A percentile compares a stretch with the other conserved stretches of the same genome.
These are phyloP conservation scores for Rhodomyrtus tomentosa DNA, from an alignment of 345 rosid species.

Conservation along the genomic window DNA sequence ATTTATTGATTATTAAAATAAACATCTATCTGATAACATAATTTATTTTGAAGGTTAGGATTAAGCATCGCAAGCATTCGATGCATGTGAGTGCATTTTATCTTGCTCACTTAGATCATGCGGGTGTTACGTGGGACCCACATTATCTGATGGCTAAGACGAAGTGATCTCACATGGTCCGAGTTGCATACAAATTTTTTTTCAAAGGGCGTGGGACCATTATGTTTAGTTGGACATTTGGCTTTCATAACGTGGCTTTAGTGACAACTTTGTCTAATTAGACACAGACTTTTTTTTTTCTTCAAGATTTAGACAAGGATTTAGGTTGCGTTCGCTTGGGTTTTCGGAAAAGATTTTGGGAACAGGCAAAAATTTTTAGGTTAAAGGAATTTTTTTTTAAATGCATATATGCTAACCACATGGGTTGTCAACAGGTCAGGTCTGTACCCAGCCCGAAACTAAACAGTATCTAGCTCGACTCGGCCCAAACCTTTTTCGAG, in stretches of 20 bases:
- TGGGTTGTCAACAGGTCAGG: too few species aligned
- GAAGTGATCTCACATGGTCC: fast-evolving
- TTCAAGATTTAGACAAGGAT: neutral
- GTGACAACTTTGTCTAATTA: neutral
- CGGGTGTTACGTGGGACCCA: fast-evolving
- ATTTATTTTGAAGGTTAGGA: neutral
- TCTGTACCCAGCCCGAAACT: too few species aligned
- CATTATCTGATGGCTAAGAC: fast-evolving
- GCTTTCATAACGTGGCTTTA: neutral
- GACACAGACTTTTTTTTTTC: too few species aligned
- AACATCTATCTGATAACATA: fast-evolving
- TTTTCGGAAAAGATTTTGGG: too few species aligned
- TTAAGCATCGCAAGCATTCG: neutral
- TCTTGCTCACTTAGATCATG: fast-evolving
- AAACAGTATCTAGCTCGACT: too few species aligned
- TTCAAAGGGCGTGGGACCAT: neutral
- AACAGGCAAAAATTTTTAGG: neutral
- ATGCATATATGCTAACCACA: too few species aligned
- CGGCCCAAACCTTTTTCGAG: too few species aligned
- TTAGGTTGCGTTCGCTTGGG: too few species aligned
- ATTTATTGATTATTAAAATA: fast-evolving
- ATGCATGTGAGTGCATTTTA: neutral
- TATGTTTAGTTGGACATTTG: neutral
- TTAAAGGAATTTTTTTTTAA: too few species aligned
- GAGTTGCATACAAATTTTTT: neutral